Percentiles rank a stretch among this genome's conserved stretches.
Evolutionary conservation across 805 yeast species (phyloP).

Genomic region (Sungouiella thailandica): DNA sequence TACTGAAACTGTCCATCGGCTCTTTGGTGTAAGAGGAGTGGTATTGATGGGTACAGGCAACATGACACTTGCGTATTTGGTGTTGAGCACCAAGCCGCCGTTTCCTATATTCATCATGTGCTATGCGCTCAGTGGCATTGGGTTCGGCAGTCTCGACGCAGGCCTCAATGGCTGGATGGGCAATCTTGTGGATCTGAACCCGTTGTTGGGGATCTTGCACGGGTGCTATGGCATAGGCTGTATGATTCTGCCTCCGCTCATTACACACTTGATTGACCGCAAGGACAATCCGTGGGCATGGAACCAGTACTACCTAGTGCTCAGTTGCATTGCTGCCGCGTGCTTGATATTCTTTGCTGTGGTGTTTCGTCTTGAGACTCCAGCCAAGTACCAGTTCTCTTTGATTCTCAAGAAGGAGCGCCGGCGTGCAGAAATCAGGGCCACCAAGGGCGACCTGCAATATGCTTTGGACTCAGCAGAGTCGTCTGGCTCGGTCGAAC

Average conservation of each 20-base stretch:
- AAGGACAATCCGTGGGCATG: conserved; percentile 40
- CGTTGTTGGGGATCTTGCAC: conserved; percentile 47
- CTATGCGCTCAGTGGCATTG: conserved; percentile 46
- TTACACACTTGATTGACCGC: conserved; percentile 35
- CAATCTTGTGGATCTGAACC: conserved; percentile 41
- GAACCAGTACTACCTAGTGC: conserved; percentile 41
- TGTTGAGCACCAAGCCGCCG: conserved; percentile 39
- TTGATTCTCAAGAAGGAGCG: conserved; percentile 10
- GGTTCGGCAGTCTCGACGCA: conserved; percentile 55
- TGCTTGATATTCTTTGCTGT: conserved; percentile 18
- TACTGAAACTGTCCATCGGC: conserved; percentile 38
- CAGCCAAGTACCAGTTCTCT: conserved; percentile 37
- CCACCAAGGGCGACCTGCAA: background rate
- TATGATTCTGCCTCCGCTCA: conserved; percentile 44
- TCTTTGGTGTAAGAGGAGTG: conserved; percentile 47
- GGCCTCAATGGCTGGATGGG: conserved; percentile 52
- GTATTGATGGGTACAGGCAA: conserved; percentile 28
- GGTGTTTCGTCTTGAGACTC: conserved; percentile 39
- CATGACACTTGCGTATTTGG: conserved; percentile 34
- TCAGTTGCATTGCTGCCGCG: conserved; percentile 22
- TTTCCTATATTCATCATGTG: conserved; percentile 34
- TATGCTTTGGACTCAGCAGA: background rate
- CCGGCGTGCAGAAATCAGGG: conserved; percentile 2
- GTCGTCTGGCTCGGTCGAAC: background rate
- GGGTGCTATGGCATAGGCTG: conserved; percentile 53